Conservation (phyloP, 106 monocot species). For the Narthecium ossifragum region DNA sequence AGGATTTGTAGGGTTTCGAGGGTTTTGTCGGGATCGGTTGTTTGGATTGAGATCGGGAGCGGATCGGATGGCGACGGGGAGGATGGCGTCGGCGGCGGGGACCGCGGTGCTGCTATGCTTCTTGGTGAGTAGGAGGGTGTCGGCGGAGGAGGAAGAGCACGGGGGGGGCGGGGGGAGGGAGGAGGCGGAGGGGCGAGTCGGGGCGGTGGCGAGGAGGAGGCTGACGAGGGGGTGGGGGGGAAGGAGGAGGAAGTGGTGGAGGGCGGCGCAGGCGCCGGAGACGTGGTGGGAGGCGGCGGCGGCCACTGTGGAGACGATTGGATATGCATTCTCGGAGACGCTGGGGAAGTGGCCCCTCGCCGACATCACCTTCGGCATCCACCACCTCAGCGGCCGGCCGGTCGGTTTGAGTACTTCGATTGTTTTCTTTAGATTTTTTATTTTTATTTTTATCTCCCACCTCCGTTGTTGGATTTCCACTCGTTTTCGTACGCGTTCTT, state of each 20-base stretch:
- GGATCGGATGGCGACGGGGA: conserved; percentile 5
- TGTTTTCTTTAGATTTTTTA: neutral
- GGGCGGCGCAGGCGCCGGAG: conserved; percentile 22
- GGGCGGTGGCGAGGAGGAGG: neutral
- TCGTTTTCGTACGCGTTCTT: too few species aligned
- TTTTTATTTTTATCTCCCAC: neutral
- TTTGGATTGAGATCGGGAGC: neutral
- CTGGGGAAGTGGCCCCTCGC: conserved; percentile 47
- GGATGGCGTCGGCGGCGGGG: conserved; percentile 2
- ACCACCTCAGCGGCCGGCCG: conserved; percentile 31
- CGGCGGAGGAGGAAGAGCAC: conserved; percentile 3
- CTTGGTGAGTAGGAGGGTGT: neutral
- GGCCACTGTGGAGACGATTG: conserved; percentile 12
- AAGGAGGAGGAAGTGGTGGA: neutral
- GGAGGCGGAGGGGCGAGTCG: neutral
- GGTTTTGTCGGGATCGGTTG: neutral
- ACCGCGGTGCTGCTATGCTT: conserved; percentile 10
- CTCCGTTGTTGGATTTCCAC: neutral
- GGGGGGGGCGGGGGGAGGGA: neutral
- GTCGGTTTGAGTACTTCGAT: conserved; percentile 1
- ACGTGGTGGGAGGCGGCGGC: conserved; percentile 22
- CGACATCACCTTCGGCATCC: conserved; percentile 39
- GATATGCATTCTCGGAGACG: conserved; percentile 35
- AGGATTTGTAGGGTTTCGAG: neutral
- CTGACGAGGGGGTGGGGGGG: neutral